Evolutionary conservation across 2,329 filamentous ascomycete species (phyloP), one percentile per base, ranked within the genome.

Genomic region (Colletotrichum lentis): DNA sequence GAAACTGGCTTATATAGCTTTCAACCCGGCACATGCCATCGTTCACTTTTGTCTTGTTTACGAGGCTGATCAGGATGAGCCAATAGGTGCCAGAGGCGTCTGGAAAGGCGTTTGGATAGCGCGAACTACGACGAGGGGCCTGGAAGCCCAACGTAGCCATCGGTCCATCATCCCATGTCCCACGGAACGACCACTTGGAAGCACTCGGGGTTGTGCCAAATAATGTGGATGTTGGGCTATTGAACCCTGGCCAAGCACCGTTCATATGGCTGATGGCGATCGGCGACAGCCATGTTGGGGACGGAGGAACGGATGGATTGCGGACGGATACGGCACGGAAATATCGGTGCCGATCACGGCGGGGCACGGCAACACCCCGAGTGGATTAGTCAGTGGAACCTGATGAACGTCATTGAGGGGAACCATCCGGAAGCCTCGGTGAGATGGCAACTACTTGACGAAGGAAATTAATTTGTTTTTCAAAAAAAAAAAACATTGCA

Each of bases 301-400:
- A 41, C 22, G 47, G 64, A 64, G 61, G 47, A 41, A 20, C 41
- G 41, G 49, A 27, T 14, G 11, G 5, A n/a, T 31, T 18, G 22
- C 14, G 53, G 16, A 24, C 24, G 60, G 39, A 35, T 44, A 55
- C 65, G 66, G 66, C 47, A 52, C 55, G 50, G 50, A 43, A 65
- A 59, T 60, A 58, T 55, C 39, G 62, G 62, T 27, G 41, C 24
- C 52, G 43, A 37, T 44, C 44, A 53, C 66, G 44, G 47, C 43
- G 49, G 24, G 56, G 43, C 56, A 54, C 55, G 61, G 61, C 47
- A 47, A 44, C n/a, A 46, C 50, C 31, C 41, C 39, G 60, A 52
- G 37, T 69, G 56, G 62, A 69, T 69, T 69, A 69, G 66, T 69
- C 43, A 69, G 62, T 69, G 55, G 55, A 61, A 27, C 49, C 10